Base-by-base conservation (phyloP, 768 basidiomycete species). In the Amanita rimosa region DNA sequence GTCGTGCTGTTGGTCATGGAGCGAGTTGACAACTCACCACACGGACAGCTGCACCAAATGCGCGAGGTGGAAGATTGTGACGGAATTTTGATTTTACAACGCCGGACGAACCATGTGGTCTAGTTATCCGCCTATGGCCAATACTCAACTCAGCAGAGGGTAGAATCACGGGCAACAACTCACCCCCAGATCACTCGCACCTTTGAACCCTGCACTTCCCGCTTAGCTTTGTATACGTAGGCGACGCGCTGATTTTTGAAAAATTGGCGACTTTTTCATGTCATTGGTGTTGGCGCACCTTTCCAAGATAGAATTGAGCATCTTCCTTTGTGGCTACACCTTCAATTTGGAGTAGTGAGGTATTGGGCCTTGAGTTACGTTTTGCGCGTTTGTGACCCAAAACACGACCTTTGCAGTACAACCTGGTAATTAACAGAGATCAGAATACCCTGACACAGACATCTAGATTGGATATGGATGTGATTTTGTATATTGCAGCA, bases 121-220 rank as follows among this genome's bases (percentile, higher is more conserved):
- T 85, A 53, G 92, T 92, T 55, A 95, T 81, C 59, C 92, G 90
- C 62, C 91, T 90, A 29, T 16, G 53, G 40, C 5, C 4, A n/a
- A 26, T 36, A 27, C 33, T 33, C 42, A 33, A 36, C 21, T 19
- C 45, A 16, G 26, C 4, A 27, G 41, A 26, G 26, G 17, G 7
- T 29, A 3, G 10, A 24, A 11, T 27, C 39, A 33, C 27, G 19
- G 16, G 49, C 22, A 7, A 26, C 19, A 22, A 72, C 83, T 62
- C 59, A 90, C 89, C 94, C 96, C 93, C 93, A 98, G 75, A 98
- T 97, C 54, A 98, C 91, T 57, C 96, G 88, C 62, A 97, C 74
- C 70, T 94, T 93, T 58, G 91, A 88, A 52, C 96, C 96, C 67
- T 84, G 83, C 57, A 95, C 79, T 70, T 91, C 89, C 67, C 81